These are phyloP conservation scores for Tolypocladium tropicale DNA, from an alignment of 2,329 filamentous ascomycete genomes.

Conservation along the genomic window DNA sequence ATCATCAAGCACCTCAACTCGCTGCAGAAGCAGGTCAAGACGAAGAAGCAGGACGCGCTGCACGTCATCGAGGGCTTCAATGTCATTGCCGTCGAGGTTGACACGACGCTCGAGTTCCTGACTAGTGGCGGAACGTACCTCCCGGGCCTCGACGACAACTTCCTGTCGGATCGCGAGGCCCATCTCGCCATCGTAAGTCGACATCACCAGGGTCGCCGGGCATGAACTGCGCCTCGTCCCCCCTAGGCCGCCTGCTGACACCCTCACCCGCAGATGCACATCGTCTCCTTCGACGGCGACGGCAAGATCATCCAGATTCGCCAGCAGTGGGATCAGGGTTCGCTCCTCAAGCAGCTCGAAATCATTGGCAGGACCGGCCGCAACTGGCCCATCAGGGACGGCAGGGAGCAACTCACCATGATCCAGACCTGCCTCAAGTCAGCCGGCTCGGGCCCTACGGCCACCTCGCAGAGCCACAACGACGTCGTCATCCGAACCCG, in stretches of 20 bases:
- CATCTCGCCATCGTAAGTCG: conserved; percentile 68
- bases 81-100: conserved; percentile 70
- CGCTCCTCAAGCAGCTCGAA: conserved; percentile 84
- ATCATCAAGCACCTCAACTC: conserved; percentile 74
- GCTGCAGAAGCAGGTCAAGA: conserved; percentile 65
- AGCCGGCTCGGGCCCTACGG: conserved; percentile 24
- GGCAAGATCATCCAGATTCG: conserved; percentile 80
- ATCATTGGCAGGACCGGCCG: conserved; percentile 83
- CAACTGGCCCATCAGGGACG: conserved; percentile 92
- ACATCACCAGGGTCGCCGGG: not conserved
- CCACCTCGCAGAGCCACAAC: conserved; percentile 20
- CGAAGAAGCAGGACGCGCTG: conserved; percentile 71
- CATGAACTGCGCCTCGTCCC: conserved; percentile 3
- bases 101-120: conserved; percentile 74
- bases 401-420: conserved; percentile 70
- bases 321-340: conserved; percentile 90
- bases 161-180: conserved; percentile 72
- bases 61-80: conserved; percentile 61
- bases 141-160: conserved; percentile 87
- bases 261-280: conserved; percentile 54
- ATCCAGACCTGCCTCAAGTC: conserved; percentile 53
- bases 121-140: conserved; percentile 77
- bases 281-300: conserved; percentile 70
- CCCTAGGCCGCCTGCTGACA: not conserved
- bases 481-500: conserved; percentile 34